A percentile compares a stretch with the other conserved stretches of the same genome.
Conservation (phyloP, 345 rosid genomes). For the Citrus mangshanensis region DNA sequence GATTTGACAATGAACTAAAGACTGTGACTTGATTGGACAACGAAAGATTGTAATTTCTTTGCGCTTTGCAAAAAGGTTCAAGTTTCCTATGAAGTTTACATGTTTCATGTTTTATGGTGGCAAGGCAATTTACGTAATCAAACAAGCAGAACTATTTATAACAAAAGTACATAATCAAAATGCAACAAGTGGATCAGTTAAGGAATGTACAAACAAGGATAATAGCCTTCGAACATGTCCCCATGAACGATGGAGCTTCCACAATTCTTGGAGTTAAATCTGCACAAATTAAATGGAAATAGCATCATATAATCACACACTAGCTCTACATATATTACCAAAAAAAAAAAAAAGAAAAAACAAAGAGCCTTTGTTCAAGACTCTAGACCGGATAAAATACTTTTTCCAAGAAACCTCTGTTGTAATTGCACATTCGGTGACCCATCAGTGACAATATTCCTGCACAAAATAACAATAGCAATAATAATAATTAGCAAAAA, state of each 20-base stretch:
- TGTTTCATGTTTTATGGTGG: too few relatives aligned
- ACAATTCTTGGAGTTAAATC: conserved; percentile 44
- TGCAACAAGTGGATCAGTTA: conserved; percentile 23
- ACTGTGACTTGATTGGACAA: too few relatives aligned
- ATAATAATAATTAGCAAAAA: too few relatives aligned
- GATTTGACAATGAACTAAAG: too few relatives aligned
- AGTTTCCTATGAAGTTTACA: background rate
- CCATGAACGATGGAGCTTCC: conserved; percentile 39
- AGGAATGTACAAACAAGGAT: conserved; percentile 97
- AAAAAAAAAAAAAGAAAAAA: too few relatives aligned
- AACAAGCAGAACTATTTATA: background rate
- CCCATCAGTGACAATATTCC: conserved; percentile 56
- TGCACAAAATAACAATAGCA: conserved; percentile 24
- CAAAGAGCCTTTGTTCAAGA: too few relatives aligned
- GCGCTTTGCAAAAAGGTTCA: too few relatives aligned
- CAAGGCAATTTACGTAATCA: too few relatives aligned
- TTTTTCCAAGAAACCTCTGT: conserved; percentile 50
- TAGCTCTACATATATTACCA: background rate
- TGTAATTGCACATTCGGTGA: conserved; percentile 48
- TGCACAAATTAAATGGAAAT: conserved; percentile 28
- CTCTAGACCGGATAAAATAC: conserved; percentile 25
- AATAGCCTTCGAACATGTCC: conserved; percentile 64
- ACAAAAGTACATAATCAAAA: background rate
- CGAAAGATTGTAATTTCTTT: background rate
- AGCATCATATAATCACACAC: conserved; percentile 3